Evolutionary conservation across 2,329 filamentous ascomycete genomes (phyloP).

Genomic region (Lojkania enalia): DNA sequence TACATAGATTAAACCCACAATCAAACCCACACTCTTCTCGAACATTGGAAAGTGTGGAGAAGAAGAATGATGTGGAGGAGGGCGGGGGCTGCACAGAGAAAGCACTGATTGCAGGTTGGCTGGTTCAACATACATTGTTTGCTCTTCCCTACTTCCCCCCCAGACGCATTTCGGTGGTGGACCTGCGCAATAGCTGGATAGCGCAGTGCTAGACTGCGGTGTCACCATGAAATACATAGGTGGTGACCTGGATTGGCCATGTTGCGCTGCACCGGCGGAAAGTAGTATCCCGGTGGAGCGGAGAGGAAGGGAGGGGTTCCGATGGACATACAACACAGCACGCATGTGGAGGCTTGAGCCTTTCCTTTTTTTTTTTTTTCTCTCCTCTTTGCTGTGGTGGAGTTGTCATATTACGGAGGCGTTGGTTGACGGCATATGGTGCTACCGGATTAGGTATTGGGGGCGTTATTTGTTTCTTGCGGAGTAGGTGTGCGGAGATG

Average conservation of each 20-base stretch:
- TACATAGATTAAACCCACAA: constrained; percentile 24
- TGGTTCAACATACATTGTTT: background rate
- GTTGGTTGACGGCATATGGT: too few species aligned
- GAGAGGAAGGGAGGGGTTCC: constrained; percentile 32
- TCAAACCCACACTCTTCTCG: constrained; percentile 10
- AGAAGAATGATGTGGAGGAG: constrained; percentile 14
- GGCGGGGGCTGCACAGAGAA: background rate
- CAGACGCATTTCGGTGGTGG: too few species aligned
- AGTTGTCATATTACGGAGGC: too few species aligned
- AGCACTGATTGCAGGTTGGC: background rate
- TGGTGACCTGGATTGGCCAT: constrained; percentile 30
- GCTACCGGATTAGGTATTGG: too few species aligned
- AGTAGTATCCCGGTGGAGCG: constrained; percentile 22
- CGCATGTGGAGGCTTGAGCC: constrained; percentile 4
- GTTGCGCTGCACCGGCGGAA: constrained; percentile 18
- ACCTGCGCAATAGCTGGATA: constrained; percentile 23
- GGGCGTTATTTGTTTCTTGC: too few species aligned
- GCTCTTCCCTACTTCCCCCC: too few species aligned
- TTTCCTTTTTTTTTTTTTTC: too few species aligned
- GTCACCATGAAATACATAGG: constrained; percentile 24
- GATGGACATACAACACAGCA: constrained; percentile 5
- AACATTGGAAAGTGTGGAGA: constrained; percentile 31
- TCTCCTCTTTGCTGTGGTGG: too few species aligned
- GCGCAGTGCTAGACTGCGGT: constrained; percentile 33
- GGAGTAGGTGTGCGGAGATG: too few species aligned